These are phyloP conservation scores for Crotalaria pallida DNA, from an alignment of 306 rosid genomes.

Conservation along the genomic window DNA sequence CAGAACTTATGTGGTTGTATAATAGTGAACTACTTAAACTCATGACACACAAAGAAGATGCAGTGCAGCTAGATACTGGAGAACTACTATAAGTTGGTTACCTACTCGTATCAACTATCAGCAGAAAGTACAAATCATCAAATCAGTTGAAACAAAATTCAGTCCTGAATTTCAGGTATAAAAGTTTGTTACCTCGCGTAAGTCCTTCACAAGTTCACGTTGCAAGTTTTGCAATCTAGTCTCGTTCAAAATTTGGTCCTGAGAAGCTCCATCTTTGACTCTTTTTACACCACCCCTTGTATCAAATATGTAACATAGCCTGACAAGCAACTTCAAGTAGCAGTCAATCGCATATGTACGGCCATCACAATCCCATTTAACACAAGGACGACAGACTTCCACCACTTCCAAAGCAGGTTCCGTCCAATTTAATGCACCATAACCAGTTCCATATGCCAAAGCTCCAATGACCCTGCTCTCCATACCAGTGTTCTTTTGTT, in stretches of 20 bases:
- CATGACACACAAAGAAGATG: background rate
- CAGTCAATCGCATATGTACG: constrained; percentile 96
- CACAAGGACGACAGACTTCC: constrained; percentile 96
- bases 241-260: constrained; percentile 96
- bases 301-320: constrained; percentile 88
- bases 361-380: constrained; percentile 99
- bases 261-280: constrained; percentile 95
- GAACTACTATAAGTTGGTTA: background rate
- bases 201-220: constrained; percentile 79
- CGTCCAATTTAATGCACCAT: constrained; percentile 96
- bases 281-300: constrained; percentile 97
- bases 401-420: constrained; percentile 99
- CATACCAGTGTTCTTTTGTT: constrained; percentile 84
- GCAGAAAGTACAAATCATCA: background rate
- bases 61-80: background rate
- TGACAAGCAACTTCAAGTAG: constrained; percentile 93
- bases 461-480: constrained; percentile 99
- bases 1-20: background rate
- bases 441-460: constrained; percentile 98
- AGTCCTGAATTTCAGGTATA: background rate
- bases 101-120: background rate
- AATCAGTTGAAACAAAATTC: background rate
- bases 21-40: background rate
- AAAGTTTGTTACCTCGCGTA: constrained; percentile 59
- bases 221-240: constrained; percentile 96